Evolutionary conservation across 805 yeast species (phyloP).

Genomic region (Saccharomyces eubayanus): DNA sequence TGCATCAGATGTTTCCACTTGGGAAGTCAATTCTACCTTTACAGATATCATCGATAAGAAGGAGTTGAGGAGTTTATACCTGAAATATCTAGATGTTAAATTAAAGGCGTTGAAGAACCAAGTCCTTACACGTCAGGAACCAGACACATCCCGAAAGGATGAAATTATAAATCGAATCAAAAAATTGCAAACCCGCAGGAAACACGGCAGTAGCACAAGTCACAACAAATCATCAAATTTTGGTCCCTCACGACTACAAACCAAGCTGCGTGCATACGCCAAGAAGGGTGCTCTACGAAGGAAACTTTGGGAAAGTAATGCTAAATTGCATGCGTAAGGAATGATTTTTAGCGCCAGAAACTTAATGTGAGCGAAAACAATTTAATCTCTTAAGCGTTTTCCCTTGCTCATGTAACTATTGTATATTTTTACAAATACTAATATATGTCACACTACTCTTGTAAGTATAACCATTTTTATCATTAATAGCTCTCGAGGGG

Average conservation of each 20-base stretch:
- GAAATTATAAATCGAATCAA: constrained; percentile 8
- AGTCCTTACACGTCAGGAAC: constrained; percentile 8
- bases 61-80: constrained; percentile 15
- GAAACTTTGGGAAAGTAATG: neutral
- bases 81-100: constrained; percentile 19
- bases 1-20: constrained; percentile 23
- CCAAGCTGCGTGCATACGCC: constrained; percentile 20
- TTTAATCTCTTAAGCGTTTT: neutral
- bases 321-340: neutral
- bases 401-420: neutral
- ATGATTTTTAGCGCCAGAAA: neutral
- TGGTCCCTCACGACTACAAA: constrained; percentile 11
- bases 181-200: constrained; percentile 2
- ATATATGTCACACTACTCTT: neutral
- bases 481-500: neutral
- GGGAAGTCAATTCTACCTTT: constrained; percentile 31
- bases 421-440: neutral
- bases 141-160: constrained; percentile 4
- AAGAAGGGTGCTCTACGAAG: constrained; percentile 14
- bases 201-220: neutral
- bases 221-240: neutral
- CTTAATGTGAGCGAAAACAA: neutral
- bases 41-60: constrained; percentile 15
- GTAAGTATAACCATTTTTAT: neutral
- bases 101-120: constrained; percentile 20